Conservation (phyloP, 2,329 filamentous ascomycete species). For the Neoascochyta sp. region DNA sequence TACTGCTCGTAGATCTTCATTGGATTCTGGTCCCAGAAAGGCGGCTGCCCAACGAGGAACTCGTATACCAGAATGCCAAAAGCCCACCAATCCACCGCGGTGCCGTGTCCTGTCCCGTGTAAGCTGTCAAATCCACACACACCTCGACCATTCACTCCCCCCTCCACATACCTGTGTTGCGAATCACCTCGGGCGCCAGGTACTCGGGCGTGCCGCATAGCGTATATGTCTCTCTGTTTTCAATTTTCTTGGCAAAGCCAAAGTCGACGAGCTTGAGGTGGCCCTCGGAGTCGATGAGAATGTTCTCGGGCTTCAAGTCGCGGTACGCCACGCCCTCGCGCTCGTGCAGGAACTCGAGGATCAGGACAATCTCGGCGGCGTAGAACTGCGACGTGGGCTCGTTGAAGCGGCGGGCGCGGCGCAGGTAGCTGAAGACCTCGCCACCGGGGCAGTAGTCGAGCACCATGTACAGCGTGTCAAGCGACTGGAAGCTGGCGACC, state of each 20-base stretch:
- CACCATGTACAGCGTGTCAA: constrained; percentile 75
- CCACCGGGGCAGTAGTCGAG: constrained; percentile 80
- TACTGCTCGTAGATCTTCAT: constrained; percentile 78
- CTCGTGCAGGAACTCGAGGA: constrained; percentile 77
- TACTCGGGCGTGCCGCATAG: constrained; percentile 82
- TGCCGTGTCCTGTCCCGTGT: constrained; percentile 52
- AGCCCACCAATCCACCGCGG: constrained; percentile 84
- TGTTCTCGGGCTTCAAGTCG: constrained; percentile 79
- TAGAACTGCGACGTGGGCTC: constrained; percentile 77
- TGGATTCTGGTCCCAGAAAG: constrained; percentile 82
- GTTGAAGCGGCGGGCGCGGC: constrained; percentile 73
- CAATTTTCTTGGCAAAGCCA: constrained; percentile 77
- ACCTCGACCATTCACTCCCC: too few relatives aligned
- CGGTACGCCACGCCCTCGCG: constrained; percentile 75
- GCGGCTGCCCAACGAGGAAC: constrained; percentile 78
- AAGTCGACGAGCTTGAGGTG: constrained; percentile 83
- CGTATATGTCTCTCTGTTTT: constrained; percentile 71
- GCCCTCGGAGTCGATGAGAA: constrained; percentile 71
- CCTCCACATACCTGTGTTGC: constrained; percentile 66
- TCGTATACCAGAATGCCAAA: constrained; percentile 81
- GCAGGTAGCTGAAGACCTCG: constrained; percentile 79
- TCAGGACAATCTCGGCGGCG: constrained; percentile 76
- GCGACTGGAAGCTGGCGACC: constrained; percentile 74
- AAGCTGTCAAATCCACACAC: constrained; percentile 6
- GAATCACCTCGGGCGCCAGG: constrained; percentile 78